Evolutionary conservation across 352 stramenopile species (phyloP), one percentile per base, ranked within the genome.

Genomic region (Pythium phragmitis): DNA sequence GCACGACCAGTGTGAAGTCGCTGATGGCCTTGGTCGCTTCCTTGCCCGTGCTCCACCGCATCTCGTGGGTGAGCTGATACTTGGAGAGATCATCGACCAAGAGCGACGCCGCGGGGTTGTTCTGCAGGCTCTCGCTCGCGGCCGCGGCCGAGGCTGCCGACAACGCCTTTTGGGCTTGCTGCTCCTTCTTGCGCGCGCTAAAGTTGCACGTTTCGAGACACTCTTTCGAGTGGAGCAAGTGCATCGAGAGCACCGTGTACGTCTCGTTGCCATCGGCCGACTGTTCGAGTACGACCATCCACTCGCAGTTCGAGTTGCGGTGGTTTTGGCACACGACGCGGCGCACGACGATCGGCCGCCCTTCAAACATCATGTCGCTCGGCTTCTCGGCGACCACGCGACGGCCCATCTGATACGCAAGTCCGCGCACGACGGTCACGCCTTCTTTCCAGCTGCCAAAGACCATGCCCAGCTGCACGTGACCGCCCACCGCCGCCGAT

Each of bases 161-260:
- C 19, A 64, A 17, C 0, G 64, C 57, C 36, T 67, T 67, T 36
- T 72, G 65, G 30, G 60, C 60, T n/a, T 63, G 58, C 30, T 70
- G 63, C 14, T 77, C 72, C 60, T 84, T 85, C 67, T 82, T 82
- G 23, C 75, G 76, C n/a, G 76, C 74, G 49, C 70, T 89, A 57
- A 89, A 91, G 53, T 91, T 88, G 60, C 78, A 82, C n/a, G 80
- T 91, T 58, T 91, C 82, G 17, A 91, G 64, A 41, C 82, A 91
- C 60, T 91, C 82, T 55, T 83, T 89, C 30, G 82, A 89, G 67
- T 91, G 82, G 51, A 83, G 37, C 36, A 88, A 52, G 41, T 75
- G 67, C 67, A 88, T 77, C 12, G 78, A 82, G 1, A 89, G 64
- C 43, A 89, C 78, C 1, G 73, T 75, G 66, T 77, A 89, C 14